Percentiles rank a stretch among this genome's conserved stretches.
Conservation (phyloP, 441 rosid genomes). For the Dalechampia spathulata region DNA sequence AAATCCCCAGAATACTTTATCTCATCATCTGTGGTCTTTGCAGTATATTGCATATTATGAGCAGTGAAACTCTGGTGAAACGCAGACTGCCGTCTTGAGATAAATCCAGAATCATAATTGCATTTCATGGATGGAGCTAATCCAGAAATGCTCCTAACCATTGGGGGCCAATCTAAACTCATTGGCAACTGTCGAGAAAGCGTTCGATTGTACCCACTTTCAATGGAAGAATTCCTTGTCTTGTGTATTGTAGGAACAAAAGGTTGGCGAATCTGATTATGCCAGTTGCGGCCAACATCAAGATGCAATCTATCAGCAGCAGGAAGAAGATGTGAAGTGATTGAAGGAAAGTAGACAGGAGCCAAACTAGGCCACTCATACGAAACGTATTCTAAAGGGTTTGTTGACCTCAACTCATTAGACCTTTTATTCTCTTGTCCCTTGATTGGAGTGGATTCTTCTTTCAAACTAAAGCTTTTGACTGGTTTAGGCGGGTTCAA, state of each 20-base stretch:
- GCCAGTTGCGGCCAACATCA: constrained; percentile 92
- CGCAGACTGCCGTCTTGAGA: constrained; percentile 44
- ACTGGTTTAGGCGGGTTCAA: constrained; percentile 25
- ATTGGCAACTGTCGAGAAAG: constrained; percentile 66
- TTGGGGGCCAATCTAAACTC: constrained; percentile 98
- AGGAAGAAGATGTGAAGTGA: constrained; percentile 72
- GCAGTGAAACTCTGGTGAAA: constrained; percentile 48
- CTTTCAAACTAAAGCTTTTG: constrained; percentile 26
- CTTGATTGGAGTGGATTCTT: constrained; percentile 30
- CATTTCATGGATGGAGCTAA: constrained; percentile 60
- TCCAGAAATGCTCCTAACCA: constrained; percentile 76
- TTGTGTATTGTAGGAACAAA: constrained; percentile 68
- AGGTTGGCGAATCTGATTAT: constrained; percentile 65
- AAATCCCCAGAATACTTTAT: constrained; percentile 50
- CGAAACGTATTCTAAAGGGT: constrained; percentile 51
- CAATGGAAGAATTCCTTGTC: constrained; percentile 64
- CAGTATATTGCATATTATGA: constrained; percentile 36
- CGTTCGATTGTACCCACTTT: constrained; percentile 58
- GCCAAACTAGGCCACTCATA: constrained; percentile 85
- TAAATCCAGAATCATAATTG: constrained; percentile 70
- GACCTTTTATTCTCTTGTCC: constrained; percentile 32
- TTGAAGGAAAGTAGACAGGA: constrained; percentile 67
- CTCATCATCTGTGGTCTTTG: constrained; percentile 34
- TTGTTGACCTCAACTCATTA: constrained; percentile 28
- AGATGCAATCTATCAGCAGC: constrained; percentile 95